These are phyloP conservation scores for Diutina catenulata DNA, from an alignment of 1,139 yeast species.

Conservation along the genomic window DNA sequence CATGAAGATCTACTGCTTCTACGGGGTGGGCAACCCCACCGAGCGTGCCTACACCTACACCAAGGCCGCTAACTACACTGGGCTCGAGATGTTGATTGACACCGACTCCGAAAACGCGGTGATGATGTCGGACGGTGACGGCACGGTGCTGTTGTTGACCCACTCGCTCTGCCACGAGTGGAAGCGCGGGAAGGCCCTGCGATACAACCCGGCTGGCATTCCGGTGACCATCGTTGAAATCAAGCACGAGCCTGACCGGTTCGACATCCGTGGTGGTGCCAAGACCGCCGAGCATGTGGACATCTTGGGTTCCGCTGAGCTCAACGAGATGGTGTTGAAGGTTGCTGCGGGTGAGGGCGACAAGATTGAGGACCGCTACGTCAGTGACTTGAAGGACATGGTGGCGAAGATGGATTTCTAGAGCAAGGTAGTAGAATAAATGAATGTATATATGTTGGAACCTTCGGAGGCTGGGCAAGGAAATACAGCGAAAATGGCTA, in stretches of 20 bases:
- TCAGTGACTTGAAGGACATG: constrained; percentile 51
- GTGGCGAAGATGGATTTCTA: constrained; percentile 33
- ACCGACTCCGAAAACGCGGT: constrained; percentile 50
- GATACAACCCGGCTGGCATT: constrained; percentile 73
- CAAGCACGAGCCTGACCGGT: constrained; percentile 84
- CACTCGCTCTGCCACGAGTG: constrained; percentile 77
- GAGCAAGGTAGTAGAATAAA: background rate
- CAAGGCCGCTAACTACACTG: constrained; percentile 41
- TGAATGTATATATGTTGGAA: no score
- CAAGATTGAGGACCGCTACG: constrained; percentile 44
- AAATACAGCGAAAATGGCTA: no score
- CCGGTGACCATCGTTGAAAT: constrained; percentile 78
- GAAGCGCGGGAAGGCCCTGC: constrained; percentile 47
- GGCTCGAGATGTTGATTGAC: constrained; percentile 59
- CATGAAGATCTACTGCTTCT: constrained; percentile 78
- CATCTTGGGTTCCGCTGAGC: constrained; percentile 83
- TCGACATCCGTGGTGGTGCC: constrained; percentile 94
- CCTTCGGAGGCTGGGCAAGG: no score
- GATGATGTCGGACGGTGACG: constrained; percentile 85
- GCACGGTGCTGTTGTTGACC: constrained; percentile 79
- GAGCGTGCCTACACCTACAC: constrained; percentile 84
- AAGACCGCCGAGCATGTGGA: constrained; percentile 98
- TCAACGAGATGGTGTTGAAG: constrained; percentile 71
- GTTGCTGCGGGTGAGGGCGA: constrained; percentile 78
- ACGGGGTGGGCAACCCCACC: constrained; percentile 93